A percentile compares a stretch with the other conserved stretches of the same genome.
These are phyloP conservation scores for Lagerstroemia speciosa DNA, from an alignment of 345 rosid species.

Conservation along the genomic window DNA sequence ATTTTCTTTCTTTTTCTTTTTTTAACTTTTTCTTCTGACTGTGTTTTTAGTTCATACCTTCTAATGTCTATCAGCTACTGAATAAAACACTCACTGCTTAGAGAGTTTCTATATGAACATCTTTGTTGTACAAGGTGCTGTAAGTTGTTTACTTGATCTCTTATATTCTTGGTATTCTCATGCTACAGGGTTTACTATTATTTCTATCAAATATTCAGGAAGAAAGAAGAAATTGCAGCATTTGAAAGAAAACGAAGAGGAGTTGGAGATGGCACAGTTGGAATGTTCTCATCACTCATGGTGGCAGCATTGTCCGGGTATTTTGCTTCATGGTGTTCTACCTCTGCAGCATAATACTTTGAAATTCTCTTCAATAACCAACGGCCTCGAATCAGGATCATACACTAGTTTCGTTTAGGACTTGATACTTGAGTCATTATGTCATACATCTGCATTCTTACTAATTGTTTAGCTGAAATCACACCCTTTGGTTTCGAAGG, in stretches of 20 bases:
- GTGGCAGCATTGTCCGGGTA: constrained; percentile 99
- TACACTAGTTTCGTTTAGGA: neutral
- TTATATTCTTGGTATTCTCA: constrained; percentile 28
- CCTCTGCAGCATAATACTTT: neutral
- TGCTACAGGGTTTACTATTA: constrained; percentile 96
- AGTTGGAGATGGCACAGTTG: constrained; percentile 91
- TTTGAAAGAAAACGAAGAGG: constrained; percentile 47
- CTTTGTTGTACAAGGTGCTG: neutral
- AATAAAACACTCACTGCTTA: neutral
- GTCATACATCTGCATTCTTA: neutral
- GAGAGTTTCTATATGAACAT: neutral
- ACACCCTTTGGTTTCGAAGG: neutral
- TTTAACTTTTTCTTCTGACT: neutral
- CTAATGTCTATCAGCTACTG: neutral
- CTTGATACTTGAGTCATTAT: neutral
- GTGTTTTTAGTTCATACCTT: neutral
- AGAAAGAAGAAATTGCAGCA: constrained; percentile 69
- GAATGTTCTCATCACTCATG: constrained; percentile 80
- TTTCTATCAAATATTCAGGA: constrained; percentile 99
- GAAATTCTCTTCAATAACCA: neutral
- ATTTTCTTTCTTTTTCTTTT: neutral
- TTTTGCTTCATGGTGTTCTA: constrained; percentile 4
- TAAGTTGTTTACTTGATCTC: constrained; percentile 5
- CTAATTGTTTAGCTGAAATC: neutral
- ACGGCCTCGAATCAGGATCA: neutral